Conservation (phyloP, 805 yeast genomes). For the Candida palmyrensis region DNA sequence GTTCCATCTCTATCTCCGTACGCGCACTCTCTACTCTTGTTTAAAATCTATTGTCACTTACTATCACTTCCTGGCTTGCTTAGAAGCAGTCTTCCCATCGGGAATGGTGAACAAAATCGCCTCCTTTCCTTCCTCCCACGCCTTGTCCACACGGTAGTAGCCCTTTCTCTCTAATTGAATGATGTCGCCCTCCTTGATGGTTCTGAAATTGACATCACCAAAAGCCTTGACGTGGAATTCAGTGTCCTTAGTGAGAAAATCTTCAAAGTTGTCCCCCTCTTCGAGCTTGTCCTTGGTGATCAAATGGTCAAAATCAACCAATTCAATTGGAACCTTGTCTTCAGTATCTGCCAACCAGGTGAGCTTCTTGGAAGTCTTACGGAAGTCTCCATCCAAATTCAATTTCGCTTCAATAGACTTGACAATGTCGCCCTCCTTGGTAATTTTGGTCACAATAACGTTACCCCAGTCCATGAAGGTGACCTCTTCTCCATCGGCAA, state of each 20-base stretch:
- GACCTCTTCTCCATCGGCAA: constrained; percentile 80
- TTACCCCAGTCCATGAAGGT: constrained; percentile 99
- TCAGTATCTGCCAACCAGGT: constrained; percentile 90
- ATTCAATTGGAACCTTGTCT: constrained; percentile 66
- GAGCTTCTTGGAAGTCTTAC: constrained; percentile 88
- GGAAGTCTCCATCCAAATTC: constrained; percentile 94
- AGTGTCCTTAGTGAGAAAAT: constrained; percentile 82
- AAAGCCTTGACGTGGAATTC: constrained; percentile 74
- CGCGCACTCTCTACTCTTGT: no score
- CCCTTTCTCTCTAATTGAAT: constrained; percentile 98
- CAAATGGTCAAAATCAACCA: constrained; percentile 90
- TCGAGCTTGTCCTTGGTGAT: constrained; percentile 93
- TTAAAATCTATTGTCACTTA: neutral
- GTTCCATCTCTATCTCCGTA: no score
- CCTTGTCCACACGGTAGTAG: constrained; percentile 75
- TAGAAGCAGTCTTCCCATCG: constrained; percentile 68
- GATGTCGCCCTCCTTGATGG: constrained; percentile 78
- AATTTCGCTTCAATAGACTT: constrained; percentile 68
- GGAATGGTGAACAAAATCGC: constrained; percentile 89
- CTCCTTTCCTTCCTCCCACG: constrained; percentile 52
- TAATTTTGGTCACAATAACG: constrained; percentile 67
- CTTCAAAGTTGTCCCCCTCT: constrained; percentile 90
- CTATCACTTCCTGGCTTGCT: constrained; percentile 8
- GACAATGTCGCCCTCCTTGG: constrained; percentile 55
- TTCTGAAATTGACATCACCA: constrained; percentile 75